Evolutionary conservation across 805 yeast species (phyloP).

Genomic region (Pichia nakasei): DNA sequence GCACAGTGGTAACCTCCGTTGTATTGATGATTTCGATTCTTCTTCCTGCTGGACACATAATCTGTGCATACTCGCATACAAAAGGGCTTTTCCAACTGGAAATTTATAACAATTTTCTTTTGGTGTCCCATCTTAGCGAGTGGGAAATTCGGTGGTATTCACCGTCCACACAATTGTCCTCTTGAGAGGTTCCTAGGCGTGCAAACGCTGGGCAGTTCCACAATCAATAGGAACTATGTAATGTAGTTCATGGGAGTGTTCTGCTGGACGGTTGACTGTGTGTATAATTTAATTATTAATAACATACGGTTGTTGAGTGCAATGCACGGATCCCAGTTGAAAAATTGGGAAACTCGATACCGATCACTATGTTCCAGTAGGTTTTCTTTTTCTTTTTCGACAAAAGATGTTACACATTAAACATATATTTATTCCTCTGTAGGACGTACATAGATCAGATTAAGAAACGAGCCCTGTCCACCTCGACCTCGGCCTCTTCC

Average conservation of each 20-base stretch:
- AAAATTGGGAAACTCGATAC: conserved; percentile 30
- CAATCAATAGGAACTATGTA: conserved; percentile 21
- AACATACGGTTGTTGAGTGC: conserved; percentile 27
- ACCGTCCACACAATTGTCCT: conserved; percentile 23
- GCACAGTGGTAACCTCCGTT: too few species aligned
- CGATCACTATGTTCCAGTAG: conserved; percentile 24
- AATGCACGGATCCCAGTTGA: conserved; percentile 30
- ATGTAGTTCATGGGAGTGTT: conserved; percentile 27
- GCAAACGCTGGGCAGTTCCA: conserved; percentile 33
- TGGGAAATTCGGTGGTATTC: conserved; percentile 35
- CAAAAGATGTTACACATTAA: background rate
- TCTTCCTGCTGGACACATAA: conserved; percentile 12
- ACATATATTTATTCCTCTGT: background rate
- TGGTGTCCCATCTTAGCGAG: too few species aligned
- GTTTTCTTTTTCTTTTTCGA: background rate
- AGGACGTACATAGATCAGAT: background rate
- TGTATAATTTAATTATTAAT: conserved; percentile 1
- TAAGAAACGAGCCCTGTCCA: background rate
- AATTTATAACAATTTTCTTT: background rate
- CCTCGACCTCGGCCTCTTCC: conserved; percentile 2
- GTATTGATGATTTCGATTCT: too few species aligned
- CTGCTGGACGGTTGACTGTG: conserved; percentile 29
- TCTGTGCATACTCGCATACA: conserved; percentile 31
- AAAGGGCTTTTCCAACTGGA: conserved; percentile 13
- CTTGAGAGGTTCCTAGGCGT: conserved; percentile 31